Percentiles rank a stretch among this genome's conserved stretches.
These are phyloP conservation scores for Pyrenophora seminiperda DNA, from an alignment of 2,329 filamentous ascomycete species.

Conservation along the genomic window DNA sequence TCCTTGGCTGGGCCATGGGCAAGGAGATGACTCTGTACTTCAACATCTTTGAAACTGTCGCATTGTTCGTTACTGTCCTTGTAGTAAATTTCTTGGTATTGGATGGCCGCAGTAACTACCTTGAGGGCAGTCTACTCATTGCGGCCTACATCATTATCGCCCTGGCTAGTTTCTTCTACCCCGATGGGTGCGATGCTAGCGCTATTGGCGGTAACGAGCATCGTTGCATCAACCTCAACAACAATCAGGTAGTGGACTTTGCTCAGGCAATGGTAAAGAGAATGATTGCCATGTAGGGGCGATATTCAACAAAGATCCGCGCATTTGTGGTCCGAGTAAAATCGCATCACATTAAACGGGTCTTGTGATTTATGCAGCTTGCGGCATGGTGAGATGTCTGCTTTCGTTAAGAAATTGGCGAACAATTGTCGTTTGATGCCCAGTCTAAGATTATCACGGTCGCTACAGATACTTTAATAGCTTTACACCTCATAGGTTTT, in stretches of 20 bases:
- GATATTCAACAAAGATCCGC: not conserved
- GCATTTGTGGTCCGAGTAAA: not conserved
- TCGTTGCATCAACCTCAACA: conserved; percentile 8
- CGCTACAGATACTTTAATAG: conserved; percentile 7
- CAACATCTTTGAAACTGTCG: conserved; percentile 67
- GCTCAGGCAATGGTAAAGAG: conserved; percentile 26
- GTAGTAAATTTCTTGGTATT: conserved; percentile 85
- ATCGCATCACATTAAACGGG: not conserved
- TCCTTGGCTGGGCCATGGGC: conserved; percentile 78
- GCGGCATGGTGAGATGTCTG: conserved; percentile 7
- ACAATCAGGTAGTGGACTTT: conserved; percentile 11
- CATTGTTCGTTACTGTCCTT: conserved; percentile 81
- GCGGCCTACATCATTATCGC: conserved; percentile 82
- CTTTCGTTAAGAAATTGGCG: not conserved
- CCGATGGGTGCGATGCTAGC: conserved; percentile 47
- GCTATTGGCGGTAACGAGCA: conserved; percentile 53
- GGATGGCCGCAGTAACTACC: conserved; percentile 81
- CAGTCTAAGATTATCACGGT: not conserved
- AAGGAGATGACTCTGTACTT: conserved; percentile 71
- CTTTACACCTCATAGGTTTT: not conserved
- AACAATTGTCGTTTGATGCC: not conserved
- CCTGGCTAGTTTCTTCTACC: conserved; percentile 57
- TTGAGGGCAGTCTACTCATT: conserved; percentile 77
- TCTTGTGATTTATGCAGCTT: not conserved
- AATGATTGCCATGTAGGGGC: conserved; percentile 22